Evolutionary conservation across 1,284 basidiomycete species (phyloP).

Genomic region (Grifola frondosa): DNA sequence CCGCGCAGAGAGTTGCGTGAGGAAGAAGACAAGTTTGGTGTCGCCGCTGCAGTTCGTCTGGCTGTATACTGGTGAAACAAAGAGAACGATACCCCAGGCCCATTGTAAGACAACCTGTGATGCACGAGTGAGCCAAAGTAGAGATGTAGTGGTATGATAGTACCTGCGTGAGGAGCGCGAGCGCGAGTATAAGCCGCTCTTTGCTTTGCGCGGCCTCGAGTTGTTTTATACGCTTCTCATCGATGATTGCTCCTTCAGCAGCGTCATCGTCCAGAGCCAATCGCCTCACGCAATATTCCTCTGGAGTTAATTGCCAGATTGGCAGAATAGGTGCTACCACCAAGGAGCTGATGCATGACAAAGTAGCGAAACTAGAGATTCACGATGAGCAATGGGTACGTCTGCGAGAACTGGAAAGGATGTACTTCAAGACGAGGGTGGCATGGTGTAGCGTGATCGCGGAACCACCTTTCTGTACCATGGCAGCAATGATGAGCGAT

Average conservation of each 20-base stretch:
- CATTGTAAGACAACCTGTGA: slow-evolving; percentile 31
- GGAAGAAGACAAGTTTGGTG: slow-evolving; percentile 26
- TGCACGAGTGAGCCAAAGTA: too few species aligned
- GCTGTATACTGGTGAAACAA: slow-evolving; percentile 27
- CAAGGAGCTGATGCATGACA: slow-evolving; percentile 32
- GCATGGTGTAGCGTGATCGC: slow-evolving; percentile 30
- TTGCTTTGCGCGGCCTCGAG: slow-evolving; percentile 24
- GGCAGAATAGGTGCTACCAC: slow-evolving; percentile 30
- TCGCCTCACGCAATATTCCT: slow-evolving; percentile 23
- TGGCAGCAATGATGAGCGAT: slow-evolving; percentile 29
- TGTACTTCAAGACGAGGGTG: slow-evolving; percentile 30
- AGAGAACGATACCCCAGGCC: slow-evolving; percentile 31
- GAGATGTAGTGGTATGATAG: not conserved
- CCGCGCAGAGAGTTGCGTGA: slow-evolving; percentile 14
- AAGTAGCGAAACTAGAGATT: slow-evolving; percentile 27
- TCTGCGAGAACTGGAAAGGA: not conserved
- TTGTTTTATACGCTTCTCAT: slow-evolving; percentile 10
- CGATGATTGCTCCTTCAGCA: slow-evolving; percentile 14
- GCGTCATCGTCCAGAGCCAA: slow-evolving; percentile 14
- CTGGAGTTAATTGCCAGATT: slow-evolving; percentile 28
- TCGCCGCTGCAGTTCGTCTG: slow-evolving; percentile 26
- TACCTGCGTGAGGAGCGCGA: slow-evolving; percentile 31
- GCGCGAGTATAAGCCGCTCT: slow-evolving; percentile 24
- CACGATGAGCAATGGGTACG: not conserved
- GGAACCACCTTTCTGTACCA: slow-evolving; percentile 24